phyloP scores from a whole-genome alignment of 2,329 filamentous ascomycete species.

The Penicillium sp. region DNA sequence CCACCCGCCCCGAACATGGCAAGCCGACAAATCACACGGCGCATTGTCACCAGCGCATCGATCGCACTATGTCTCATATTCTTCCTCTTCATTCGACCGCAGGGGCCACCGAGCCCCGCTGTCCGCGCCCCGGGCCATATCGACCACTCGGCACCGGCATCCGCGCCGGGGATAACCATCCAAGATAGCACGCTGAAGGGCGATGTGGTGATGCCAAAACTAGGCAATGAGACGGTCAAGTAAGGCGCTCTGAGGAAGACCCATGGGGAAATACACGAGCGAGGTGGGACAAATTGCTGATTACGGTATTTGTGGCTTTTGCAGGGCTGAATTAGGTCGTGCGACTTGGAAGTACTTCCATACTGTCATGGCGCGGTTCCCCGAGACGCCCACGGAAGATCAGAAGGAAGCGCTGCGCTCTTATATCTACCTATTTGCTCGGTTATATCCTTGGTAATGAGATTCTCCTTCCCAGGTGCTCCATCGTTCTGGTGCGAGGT shows the following conservation, averaged over 20 bases:
- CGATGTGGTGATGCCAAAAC: constrained; percentile 45
- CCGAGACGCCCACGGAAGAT: constrained; percentile 60
- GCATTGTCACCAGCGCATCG: constrained; percentile 35
- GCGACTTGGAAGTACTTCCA: constrained; percentile 66
- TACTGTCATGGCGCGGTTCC: constrained; percentile 65
- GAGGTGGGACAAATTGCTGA: not conserved
- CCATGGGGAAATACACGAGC: not conserved
- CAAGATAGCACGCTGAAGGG: constrained; percentile 43
- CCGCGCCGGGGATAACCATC: constrained; percentile 22
- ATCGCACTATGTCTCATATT: constrained; percentile 37
- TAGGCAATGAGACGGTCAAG: constrained; percentile 52
- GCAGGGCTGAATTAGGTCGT: constrained; percentile 61
- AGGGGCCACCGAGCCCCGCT: constrained; percentile 39
- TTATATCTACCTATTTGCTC: constrained; percentile 63
- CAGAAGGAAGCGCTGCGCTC: constrained; percentile 59
- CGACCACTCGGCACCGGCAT: constrained; percentile 26
- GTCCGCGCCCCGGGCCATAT: constrained; percentile 43
- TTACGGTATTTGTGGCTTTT: constrained; percentile 8
- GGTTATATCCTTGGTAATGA: constrained; percentile 61
- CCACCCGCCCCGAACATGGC: constrained; percentile 28
- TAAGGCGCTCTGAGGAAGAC: constrained; percentile 21
- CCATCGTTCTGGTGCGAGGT: not conserved
- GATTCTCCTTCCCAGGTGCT: not conserved
- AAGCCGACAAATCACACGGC: constrained; percentile 38
- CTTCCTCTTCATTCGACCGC: constrained; percentile 38